Evolutionary conservation across 2,329 filamentous ascomycete species (phyloP).

Genomic region (Alternaria sp.): DNA sequence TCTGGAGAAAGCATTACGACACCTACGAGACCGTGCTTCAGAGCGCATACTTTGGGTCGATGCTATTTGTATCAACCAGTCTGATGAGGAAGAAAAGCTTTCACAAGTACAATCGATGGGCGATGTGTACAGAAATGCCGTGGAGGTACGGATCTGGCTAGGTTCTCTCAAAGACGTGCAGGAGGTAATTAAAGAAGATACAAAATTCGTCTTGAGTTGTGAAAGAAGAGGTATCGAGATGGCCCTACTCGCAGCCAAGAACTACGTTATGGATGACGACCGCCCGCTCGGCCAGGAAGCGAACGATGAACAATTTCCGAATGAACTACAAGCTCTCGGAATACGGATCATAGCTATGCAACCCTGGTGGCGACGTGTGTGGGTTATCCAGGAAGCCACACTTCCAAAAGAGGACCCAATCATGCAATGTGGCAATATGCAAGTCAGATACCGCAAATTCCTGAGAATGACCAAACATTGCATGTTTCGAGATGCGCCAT

Average conservation of each 20-base stretch:
- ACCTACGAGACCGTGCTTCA: not conserved
- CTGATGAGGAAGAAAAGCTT: not conserved
- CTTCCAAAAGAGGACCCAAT: not conserved
- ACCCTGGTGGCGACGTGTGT: not conserved
- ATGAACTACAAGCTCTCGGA: not conserved
- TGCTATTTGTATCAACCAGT: not conserved
- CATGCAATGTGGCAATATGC: not conserved
- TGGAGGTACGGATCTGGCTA: not conserved
- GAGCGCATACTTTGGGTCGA: not conserved
- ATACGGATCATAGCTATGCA: not conserved
- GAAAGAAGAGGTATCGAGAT: no score
- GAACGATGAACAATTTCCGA: no score
- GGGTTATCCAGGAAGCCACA: not conserved
- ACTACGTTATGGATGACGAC: not conserved
- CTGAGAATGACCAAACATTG: not conserved
- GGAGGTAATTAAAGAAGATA: no score
- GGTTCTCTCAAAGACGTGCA: not conserved
- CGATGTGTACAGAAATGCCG: not conserved
- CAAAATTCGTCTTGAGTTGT: no score
- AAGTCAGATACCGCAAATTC: not conserved
- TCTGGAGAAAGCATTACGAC: not conserved
- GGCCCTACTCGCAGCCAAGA: not conserved
- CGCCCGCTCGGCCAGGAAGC: no score
- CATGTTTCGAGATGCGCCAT: not conserved
- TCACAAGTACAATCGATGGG: not conserved